Evolutionary conservation across 345 rosid genomes (phyloP).

Genomic region (Hevea brasiliensis): DNA sequence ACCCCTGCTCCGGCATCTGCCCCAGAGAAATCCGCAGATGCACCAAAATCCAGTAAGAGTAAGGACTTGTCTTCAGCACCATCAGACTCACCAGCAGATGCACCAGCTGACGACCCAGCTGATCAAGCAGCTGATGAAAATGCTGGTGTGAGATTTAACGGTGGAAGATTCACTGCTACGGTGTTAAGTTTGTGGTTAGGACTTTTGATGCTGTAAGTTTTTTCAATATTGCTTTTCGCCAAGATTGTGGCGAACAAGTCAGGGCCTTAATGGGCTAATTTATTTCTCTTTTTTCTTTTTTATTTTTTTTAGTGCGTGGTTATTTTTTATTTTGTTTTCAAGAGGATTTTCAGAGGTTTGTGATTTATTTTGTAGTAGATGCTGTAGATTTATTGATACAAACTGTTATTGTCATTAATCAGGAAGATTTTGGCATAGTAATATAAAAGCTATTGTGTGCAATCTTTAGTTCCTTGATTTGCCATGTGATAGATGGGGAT

Average conservation of each 20-base stretch:
- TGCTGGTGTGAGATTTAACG: slow-evolving; percentile 39
- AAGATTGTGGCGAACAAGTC: slow-evolving; percentile 30
- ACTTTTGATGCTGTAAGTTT: slow-evolving; percentile 34
- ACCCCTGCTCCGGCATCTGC: slow-evolving; percentile 69
- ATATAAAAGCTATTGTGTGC: slow-evolving; percentile 14
- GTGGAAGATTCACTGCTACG: slow-evolving; percentile 36
- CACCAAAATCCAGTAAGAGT: slow-evolving; percentile 47
- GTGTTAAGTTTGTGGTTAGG: slow-evolving; percentile 47
- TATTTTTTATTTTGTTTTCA: background rate
- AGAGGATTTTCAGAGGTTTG: slow-evolving; percentile 12
- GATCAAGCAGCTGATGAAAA: slow-evolving; percentile 60
- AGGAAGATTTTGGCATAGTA: slow-evolving; percentile 19
- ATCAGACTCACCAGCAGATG: slow-evolving; percentile 67
- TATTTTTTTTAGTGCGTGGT: slow-evolving; percentile 16
- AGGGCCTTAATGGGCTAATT: slow-evolving; percentile 17
- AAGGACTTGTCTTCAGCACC: slow-evolving; percentile 36
- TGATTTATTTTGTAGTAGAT: slow-evolving; percentile 16
- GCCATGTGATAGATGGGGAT: background rate
- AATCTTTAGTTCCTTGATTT: background rate
- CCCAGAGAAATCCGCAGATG: slow-evolving; percentile 58
- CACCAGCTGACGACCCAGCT: slow-evolving; percentile 51
- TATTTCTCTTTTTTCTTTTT: slow-evolving; percentile 16
- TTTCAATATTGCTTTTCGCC: slow-evolving; percentile 7
- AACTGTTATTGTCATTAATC: slow-evolving; percentile 1
- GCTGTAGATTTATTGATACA: slow-evolving; percentile 14